Evolutionary conservation across 768 basidiomycete genomes (phyloP).

Genomic region (Lactifluus echinatus): DNA sequence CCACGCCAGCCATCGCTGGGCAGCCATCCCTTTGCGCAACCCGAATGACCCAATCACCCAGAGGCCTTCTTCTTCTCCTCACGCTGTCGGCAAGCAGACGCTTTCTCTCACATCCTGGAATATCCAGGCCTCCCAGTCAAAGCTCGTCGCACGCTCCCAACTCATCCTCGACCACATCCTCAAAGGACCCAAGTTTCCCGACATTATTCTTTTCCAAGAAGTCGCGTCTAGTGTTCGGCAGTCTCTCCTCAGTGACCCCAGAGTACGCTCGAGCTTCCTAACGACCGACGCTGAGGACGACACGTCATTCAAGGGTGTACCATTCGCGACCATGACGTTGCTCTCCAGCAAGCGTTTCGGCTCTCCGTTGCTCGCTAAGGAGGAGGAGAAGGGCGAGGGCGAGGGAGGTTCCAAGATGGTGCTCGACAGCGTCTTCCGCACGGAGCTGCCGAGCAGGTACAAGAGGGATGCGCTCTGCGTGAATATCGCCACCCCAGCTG

Average conservation of each 20-base stretch:
- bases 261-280: background rate
- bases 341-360: background rate
- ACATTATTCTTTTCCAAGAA: constrained; percentile 3
- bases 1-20: background rate
- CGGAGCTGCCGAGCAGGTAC: constrained; percentile 18
- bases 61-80: too few relatives aligned
- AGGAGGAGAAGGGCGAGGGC: background rate
- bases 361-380: background rate
- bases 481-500: constrained; percentile 26
- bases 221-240: background rate
- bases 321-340: constrained; percentile 10
- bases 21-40: background rate
- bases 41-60: constrained; percentile 9
- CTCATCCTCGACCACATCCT: constrained; percentile 22
- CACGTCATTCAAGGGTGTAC: background rate
- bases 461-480: constrained; percentile 32
- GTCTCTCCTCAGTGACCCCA: background rate
- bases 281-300: background rate
- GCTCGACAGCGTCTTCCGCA: background rate
- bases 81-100: too few relatives aligned
- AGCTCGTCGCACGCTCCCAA: constrained; percentile 28
- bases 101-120: constrained; percentile 33
- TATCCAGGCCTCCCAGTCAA: constrained; percentile 29
- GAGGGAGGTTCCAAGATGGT: background rate
- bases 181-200: background rate